phyloP scores from a whole-genome alignment of 192 early-diverging fungal genomes.

The Fimicolochytrium jonesii region DNA sequence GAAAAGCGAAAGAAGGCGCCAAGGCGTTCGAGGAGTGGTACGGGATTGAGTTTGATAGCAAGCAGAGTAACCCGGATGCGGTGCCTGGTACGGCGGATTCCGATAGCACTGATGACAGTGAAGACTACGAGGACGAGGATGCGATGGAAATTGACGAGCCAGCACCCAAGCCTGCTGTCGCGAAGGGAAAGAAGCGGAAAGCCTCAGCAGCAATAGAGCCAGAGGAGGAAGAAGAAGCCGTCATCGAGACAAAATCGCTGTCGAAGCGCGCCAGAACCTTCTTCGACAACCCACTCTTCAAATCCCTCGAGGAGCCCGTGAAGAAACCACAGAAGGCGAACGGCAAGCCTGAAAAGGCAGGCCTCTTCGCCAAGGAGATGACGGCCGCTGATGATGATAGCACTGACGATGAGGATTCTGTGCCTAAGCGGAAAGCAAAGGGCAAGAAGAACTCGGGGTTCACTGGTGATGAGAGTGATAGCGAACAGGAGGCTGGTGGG shows the following conservation, averaged over 20 bases:
- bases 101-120: slow-evolving; percentile 17
- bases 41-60: slow-evolving; percentile 50
- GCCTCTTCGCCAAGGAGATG: slow-evolving; percentile 37
- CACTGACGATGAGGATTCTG: slow-evolving; percentile 28
- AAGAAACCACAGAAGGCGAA: slow-evolving; percentile 11
- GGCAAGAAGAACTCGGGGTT: slow-evolving; percentile 17
- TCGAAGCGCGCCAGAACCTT: slow-evolving; percentile 85
- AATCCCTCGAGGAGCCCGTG: slow-evolving; percentile 34
- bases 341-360: not conserved
- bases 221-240: slow-evolving; percentile 40
- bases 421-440: slow-evolving; percentile 5
- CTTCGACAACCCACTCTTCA: slow-evolving; percentile 94
- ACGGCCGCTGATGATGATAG: slow-evolving; percentile 26
- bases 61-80: slow-evolving; percentile 32
- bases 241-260: slow-evolving; percentile 42
- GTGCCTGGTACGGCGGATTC: slow-evolving; percentile 23
- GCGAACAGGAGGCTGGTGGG: slow-evolving; percentile 55
- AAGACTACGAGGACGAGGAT: slow-evolving; percentile 40
- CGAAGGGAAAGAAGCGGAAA: slow-evolving; percentile 36
- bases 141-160: slow-evolving; percentile 49
- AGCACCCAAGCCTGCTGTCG: slow-evolving; percentile 2
- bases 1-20: slow-evolving; percentile 58
- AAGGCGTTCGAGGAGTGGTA: slow-evolving; percentile 58
- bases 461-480: slow-evolving; percentile 29
- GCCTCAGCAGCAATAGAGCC: slow-evolving; percentile 49